A percentile compares a stretch with the other conserved stretches of the same genome.
These are phyloP conservation scores for Royoungia palumana DNA, from an alignment of 768 basidiomycete species.

Conservation along the genomic window DNA sequence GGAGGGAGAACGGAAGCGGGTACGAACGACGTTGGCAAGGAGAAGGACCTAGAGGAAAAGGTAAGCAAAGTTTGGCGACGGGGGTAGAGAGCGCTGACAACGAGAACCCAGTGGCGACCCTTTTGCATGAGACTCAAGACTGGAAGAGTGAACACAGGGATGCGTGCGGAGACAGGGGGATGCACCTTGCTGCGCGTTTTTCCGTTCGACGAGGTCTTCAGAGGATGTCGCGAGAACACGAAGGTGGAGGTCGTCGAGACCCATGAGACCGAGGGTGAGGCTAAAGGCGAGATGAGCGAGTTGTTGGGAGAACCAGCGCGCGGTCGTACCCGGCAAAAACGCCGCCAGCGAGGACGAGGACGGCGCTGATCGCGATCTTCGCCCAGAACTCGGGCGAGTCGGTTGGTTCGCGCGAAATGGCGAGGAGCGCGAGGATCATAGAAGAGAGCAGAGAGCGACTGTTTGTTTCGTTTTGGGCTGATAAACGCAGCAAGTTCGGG, in stretches of 20 bases:
- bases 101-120: conserved; percentile 91
- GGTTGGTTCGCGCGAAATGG: conserved; percentile 20
- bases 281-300: conserved; percentile 35
- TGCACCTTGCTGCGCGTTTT: conserved; percentile 68
- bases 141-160: conserved; percentile 21
- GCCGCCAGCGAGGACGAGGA: conserved; percentile 80
- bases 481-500: too few species aligned
- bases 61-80: conserved; percentile 4
- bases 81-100: conserved; percentile 44
- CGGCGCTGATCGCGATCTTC: conserved; percentile 63
- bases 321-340: conserved; percentile 83
- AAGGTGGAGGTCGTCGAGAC: conserved; percentile 86
- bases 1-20: not conserved
- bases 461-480: too few species aligned
- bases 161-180: not conserved
- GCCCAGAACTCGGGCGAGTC: conserved; percentile 70
- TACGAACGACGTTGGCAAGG: conserved; percentile 78
- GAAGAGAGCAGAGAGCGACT: too few species aligned
- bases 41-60: conserved; percentile 62
- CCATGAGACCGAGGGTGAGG: conserved; percentile 90
- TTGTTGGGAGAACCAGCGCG: not conserved
- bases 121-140: conserved; percentile 54
- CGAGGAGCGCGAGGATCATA: too few species aligned
- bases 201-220: conserved; percentile 62
- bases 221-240: conserved; percentile 82